These are phyloP conservation scores for Neurospora tetraspora DNA, from an alignment of 495 filamentous ascomycete species.

Conservation along the genomic window DNA sequence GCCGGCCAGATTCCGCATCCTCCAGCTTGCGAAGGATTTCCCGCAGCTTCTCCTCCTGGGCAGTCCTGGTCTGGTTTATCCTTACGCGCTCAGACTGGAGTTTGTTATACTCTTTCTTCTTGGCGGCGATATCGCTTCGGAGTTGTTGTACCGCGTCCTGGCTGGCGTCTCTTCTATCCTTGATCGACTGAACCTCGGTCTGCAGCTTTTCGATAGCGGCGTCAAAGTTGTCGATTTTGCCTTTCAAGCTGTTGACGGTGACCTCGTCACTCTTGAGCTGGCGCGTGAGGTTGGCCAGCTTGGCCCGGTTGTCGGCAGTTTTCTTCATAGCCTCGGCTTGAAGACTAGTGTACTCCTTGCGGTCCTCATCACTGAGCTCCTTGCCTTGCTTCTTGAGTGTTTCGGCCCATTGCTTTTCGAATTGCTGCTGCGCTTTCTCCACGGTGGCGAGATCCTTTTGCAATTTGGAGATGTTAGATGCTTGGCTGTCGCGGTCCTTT, in stretches of 20 bases:
- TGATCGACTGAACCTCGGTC: slow-evolving; percentile 57
- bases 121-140: slow-evolving; percentile 67
- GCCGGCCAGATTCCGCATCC: slow-evolving; percentile 71
- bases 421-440: slow-evolving; percentile 81
- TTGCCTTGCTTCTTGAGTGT: slow-evolving; percentile 74
- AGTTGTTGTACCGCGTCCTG: slow-evolving; percentile 54
- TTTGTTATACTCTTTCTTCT: slow-evolving; percentile 83
- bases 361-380: slow-evolving; percentile 74
- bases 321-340: slow-evolving; percentile 79
- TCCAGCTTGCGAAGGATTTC: slow-evolving; percentile 68
- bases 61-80: slow-evolving; percentile 66
- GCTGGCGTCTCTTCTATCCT: slow-evolving; percentile 52
- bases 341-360: slow-evolving; percentile 81
- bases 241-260: slow-evolving; percentile 72
- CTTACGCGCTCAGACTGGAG: slow-evolving; percentile 76
- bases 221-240: slow-evolving; percentile 71
- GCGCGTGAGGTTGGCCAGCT: slow-evolving; percentile 72
- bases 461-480: slow-evolving; percentile 52
- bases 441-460: slow-evolving; percentile 74
- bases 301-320: slow-evolving; percentile 69
- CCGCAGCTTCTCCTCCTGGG: slow-evolving; percentile 83
- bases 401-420: slow-evolving; percentile 79
- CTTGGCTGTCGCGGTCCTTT: slow-evolving; percentile 66
- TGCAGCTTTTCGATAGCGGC: slow-evolving; percentile 64
- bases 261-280: slow-evolving; percentile 84